Evolutionary conservation across 2,329 filamentous ascomycete genomes (phyloP), one percentile per base, ranked within the genome.

Genomic region (Alternaria gansuensis): DNA sequence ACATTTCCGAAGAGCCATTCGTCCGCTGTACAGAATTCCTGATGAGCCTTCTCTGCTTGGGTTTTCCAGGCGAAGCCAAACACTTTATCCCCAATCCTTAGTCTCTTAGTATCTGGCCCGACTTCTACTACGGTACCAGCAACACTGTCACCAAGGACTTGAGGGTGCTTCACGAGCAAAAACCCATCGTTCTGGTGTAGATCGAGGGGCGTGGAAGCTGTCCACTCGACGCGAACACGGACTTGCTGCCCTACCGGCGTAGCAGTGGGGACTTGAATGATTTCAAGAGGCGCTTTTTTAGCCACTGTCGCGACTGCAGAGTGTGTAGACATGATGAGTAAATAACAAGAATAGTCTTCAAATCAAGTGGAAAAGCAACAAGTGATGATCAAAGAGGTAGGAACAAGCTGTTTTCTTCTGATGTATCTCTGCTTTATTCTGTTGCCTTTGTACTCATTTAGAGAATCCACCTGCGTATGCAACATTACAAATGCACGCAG

Each of bases 151-250:
- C 86, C 85, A 9, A 85, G 77, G 5, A 84, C 75, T 60, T 81
- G 77, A 0, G 85, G 85, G 24, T 81, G 74, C 28, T 77, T 67
- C 10, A 87, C 79, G 11, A 87, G 70, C 0, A 89, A 76, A 0
- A 84, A 85, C 34, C 86, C 85, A 65, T 88, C 85, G 43, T 85
- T 84, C 58, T 85, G 82, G 73, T 89, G 87, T 5, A 89, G 76
- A 64, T 89, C 85, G 0, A 89, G 77, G 0, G 87, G 87, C 1
- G 84, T 86, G 1, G 86, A 87, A 2, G 85, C 82, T 2, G 85
- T 86, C 84, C 84, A 89, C 57, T 82, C 76, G 9, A 86, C 82
- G 26, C 78, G 81, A 39, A 89, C 75, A 14, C 82, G 79, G 33
- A 87, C 81, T 71, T 89, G 82, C 34, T 82, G 79, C 10, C 48